Base-by-base conservation (phyloP, 2,329 filamentous ascomycete genomes). In the Fusarium solani-melongenae region DNA sequence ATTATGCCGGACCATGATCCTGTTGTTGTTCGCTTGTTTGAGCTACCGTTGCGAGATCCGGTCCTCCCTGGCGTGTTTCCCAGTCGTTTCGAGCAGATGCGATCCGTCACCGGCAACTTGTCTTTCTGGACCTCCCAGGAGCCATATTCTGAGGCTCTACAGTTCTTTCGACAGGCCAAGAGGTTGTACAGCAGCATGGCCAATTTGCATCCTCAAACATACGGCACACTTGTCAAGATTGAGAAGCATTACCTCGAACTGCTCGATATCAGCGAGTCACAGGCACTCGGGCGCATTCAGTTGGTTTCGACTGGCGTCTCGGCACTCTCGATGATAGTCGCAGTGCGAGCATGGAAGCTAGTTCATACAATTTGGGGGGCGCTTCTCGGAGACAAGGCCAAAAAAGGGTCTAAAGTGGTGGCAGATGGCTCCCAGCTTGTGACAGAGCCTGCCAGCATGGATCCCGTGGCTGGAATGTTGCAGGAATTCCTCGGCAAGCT, bases 41-140 rank as follows among this genome's bases (percentile, higher is more conserved):
- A 64, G 31, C 31, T 64, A 12, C 61, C 61, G 15, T 17, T 64
- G n/a, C 61, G 51, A 29, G 51, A 64, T 38, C 61, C 31, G 12
- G 61, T 64, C 36, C 39, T 64, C 38, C 61, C 61, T 27, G 61
- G 49, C 9, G 51, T 56, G 27, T 64, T 64, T 27, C 61, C 61
- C 22, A 64, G 61, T 10, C 56, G 41, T 29, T 56, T 64, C 20
- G 61, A 64, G 36, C 61, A 64, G 49, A 57, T 64, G 46, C 33
- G 61, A 10, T 36, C 36, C 15, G 57, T 64, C 36, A 58, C 61
- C 39, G 39, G 61, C 33, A 33, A 64, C 49, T 64, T 51, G 15
- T 29, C 46, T 14, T 64, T 56, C 61, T 64, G 61, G 61, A 36
- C 61, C 39, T 56, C 49, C 12, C 29, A 46, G 27, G 14, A 31